phyloP scores from a whole-genome alignment of 257 asterid species.

The Solanum chmielewskii region DNA sequence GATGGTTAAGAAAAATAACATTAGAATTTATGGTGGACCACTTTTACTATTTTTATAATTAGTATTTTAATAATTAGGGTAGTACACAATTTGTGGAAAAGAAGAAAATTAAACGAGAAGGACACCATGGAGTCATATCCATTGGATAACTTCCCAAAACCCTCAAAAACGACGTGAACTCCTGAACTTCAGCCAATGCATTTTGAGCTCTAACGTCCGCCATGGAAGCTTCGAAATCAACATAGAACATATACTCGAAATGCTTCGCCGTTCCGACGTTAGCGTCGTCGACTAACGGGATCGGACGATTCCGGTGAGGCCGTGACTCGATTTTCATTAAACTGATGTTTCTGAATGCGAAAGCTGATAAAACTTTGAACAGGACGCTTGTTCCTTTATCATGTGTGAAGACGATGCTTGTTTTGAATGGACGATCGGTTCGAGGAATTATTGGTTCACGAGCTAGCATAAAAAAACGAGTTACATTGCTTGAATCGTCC shows the following conservation, averaged over 20 bases:
- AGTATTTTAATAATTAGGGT: too few species aligned
- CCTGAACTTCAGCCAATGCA: slow-evolving; percentile 86
- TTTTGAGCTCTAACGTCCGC: slow-evolving; percentile 86
- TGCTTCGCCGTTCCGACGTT: slow-evolving; percentile 62
- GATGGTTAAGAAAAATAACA: too few species aligned
- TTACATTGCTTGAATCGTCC: slow-evolving; percentile 71
- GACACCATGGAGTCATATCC: slow-evolving; percentile 89
- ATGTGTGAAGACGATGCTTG: slow-evolving; percentile 83
- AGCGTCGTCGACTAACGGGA: slow-evolving; percentile 55
- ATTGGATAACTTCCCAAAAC: slow-evolving; percentile 90
- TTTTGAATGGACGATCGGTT: slow-evolving; percentile 78
- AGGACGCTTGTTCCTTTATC: slow-evolving; percentile 67
- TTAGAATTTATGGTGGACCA: too few species aligned
- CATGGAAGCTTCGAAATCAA: slow-evolving; percentile 95
- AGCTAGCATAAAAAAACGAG: slow-evolving; percentile 83
- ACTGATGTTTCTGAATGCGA: slow-evolving; percentile 69
- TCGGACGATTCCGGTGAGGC: slow-evolving; percentile 69
- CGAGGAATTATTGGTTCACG: slow-evolving; percentile 79
- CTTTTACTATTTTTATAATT: too few species aligned
- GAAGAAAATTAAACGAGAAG: slow-evolving; percentile 10
- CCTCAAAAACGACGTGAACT: slow-evolving; percentile 77
- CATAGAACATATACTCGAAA: slow-evolving; percentile 73
- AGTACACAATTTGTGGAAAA: too few species aligned
- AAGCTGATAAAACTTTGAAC: slow-evolving; percentile 77
- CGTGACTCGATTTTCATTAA: slow-evolving; percentile 82